Conservation (phyloP, 495 filamentous ascomycete genomes). For the Penicillium chermesinum region DNA sequence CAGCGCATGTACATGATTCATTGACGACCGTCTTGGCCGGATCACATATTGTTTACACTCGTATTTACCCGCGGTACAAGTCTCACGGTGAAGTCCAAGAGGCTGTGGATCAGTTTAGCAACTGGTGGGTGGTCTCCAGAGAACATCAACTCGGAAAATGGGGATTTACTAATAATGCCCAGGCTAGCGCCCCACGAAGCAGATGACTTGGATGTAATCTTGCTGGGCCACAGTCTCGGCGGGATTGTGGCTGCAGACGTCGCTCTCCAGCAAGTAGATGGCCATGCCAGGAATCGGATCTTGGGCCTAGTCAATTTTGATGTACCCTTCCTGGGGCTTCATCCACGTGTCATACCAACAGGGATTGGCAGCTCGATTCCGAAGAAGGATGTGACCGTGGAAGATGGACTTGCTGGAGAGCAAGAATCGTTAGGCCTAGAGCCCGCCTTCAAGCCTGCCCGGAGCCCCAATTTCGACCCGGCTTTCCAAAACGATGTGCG, state of each 20-base stretch:
- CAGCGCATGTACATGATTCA: constrained; percentile 77
- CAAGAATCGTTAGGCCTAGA: constrained; percentile 20
- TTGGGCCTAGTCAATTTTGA: constrained; percentile 83
- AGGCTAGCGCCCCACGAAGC: constrained; percentile 76
- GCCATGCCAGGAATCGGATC: constrained; percentile 57
- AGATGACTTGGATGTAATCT: constrained; percentile 67
- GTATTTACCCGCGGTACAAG: constrained; percentile 88
- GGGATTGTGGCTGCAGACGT: constrained; percentile 80
- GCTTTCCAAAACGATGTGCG: constrained; percentile 66
- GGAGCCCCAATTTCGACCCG: constrained; percentile 62
- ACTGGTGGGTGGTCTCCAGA: constrained; percentile 50
- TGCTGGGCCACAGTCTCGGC: constrained; percentile 89
- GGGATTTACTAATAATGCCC: constrained; percentile 1
- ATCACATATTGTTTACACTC: constrained; percentile 77
- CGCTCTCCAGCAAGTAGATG: constrained; percentile 48
- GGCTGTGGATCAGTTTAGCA: constrained; percentile 74
- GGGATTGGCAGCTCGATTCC: constrained; percentile 75
- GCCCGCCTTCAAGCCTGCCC: constrained; percentile 11
- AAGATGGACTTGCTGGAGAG: constrained; percentile 19
- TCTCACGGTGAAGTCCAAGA: constrained; percentile 68
- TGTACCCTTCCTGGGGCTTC: constrained; percentile 80
- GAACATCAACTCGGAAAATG: background rate
- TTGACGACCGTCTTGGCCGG: constrained; percentile 62
- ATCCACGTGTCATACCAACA: constrained; percentile 77
- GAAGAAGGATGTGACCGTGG: constrained; percentile 36